These are phyloP conservation scores for Eustoma russellianum DNA, from an alignment of 257 asterid genomes.

Conservation along the genomic window DNA sequence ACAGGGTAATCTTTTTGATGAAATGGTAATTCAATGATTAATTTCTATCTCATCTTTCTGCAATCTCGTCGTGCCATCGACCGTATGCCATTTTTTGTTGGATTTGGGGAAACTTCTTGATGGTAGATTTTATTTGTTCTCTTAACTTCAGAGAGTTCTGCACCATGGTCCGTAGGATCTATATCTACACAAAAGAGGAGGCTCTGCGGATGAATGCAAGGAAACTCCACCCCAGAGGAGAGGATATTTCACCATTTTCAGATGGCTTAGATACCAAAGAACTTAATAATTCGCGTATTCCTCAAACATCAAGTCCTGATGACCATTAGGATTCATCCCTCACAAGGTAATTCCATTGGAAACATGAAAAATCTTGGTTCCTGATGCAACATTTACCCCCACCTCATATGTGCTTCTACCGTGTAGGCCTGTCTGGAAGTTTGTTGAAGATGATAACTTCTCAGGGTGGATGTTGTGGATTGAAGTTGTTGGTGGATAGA, in stretches of 20 bases:
- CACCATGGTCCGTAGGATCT: slow-evolving; percentile 73
- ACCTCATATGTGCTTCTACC: no score
- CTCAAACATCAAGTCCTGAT: slow-evolving; percentile 41
- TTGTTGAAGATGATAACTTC: no score
- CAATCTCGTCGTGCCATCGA: no score
- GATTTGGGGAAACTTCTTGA: neutral
- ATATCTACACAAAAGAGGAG: slow-evolving; percentile 72
- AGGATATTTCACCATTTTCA: slow-evolving; percentile 54
- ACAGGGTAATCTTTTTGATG: neutral
- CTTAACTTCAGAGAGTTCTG: slow-evolving; percentile 60
- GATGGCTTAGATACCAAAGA: slow-evolving; percentile 54
- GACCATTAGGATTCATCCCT: slow-evolving; percentile 19
- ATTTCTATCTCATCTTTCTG: slow-evolving; percentile 2
- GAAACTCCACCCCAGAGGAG: slow-evolving; percentile 50
- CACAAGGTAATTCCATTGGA: neutral
- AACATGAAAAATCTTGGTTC: no score
- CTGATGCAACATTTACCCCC: no score
- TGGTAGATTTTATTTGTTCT: neutral
- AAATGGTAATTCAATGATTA: neutral
- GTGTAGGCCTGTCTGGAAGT: no score
- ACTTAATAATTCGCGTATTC: slow-evolving; percentile 43
- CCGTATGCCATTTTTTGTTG: no score
- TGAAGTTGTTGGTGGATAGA: no score
- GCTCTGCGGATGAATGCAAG: slow-evolving; percentile 72
- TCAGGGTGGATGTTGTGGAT: no score